Evolutionary conservation across 78 protist genomes (phyloP).

Genomic region (Mastigamoeba balamuthi): DNA sequence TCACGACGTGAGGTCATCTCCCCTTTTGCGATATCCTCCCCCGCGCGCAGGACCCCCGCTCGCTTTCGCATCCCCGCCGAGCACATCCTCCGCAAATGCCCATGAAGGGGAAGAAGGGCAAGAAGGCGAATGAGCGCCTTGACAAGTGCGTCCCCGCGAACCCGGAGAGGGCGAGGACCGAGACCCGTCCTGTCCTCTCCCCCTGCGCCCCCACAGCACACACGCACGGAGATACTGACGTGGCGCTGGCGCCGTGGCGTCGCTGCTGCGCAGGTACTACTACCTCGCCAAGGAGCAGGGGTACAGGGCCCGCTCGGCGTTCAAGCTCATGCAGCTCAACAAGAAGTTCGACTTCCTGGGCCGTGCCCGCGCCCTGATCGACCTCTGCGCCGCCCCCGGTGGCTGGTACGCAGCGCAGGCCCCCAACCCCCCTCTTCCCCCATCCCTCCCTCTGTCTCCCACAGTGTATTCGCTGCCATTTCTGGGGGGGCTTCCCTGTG

Average conservation of each 20-base stretch:
- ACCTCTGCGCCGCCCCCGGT: constrained; percentile 99
- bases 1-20: too few relatives aligned
- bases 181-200: too few relatives aligned
- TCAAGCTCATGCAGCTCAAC: constrained; percentile 97
- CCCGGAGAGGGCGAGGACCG: too few relatives aligned
- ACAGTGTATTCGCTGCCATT: background rate
- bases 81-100: too few relatives aligned
- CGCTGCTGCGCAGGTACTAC: constrained; percentile 61
- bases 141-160: background rate
- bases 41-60: too few relatives aligned
- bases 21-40: too few relatives aligned
- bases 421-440: background rate
- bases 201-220: too few relatives aligned
- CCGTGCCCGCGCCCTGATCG: constrained; percentile 67
- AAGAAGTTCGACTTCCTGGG: constrained; percentile 84
- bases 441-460: background rate
- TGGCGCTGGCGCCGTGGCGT: background rate
- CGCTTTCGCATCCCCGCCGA: too few relatives aligned
- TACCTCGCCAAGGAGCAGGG: constrained; percentile 97
- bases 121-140: background rate
- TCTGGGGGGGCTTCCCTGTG: background rate
- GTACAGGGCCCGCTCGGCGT: constrained; percentile 96
- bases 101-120: background rate
- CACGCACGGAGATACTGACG: too few relatives aligned
- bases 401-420: constrained; percentile 79